phyloP scores from a whole-genome alignment of 2,329 filamentous ascomycete species.

The Clonostachys chloroleuca region DNA sequence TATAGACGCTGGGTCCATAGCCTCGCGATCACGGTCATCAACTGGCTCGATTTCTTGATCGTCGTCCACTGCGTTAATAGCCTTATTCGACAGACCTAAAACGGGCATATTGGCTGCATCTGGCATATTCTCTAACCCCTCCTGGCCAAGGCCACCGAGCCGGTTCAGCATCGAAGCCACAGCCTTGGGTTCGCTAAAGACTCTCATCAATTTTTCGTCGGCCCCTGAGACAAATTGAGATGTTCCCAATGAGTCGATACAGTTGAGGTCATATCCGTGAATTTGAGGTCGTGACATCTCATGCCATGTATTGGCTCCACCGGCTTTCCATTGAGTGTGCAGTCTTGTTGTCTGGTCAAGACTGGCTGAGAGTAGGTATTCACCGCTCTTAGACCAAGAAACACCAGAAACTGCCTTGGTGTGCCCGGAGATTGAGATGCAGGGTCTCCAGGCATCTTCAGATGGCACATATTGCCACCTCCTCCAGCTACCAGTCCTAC shows the following conservation, averaged over 20 bases:
- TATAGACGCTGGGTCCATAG: constrained; percentile 48
- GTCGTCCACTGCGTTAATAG: constrained; percentile 58
- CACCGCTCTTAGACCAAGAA: constrained; percentile 77
- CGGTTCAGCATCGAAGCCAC: constrained; percentile 70
- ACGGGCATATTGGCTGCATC: constrained; percentile 95
- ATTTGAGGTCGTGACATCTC: constrained; percentile 96
- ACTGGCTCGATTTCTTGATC: constrained; percentile 37
- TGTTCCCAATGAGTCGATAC: constrained; percentile 70
- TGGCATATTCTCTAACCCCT: constrained; percentile 50
- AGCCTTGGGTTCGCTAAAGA: constrained; percentile 85
- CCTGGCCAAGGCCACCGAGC: constrained; percentile 56
- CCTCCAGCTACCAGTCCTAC: constrained; percentile 90
- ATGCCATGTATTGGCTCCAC: constrained; percentile 66
- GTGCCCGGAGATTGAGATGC: constrained; percentile 78
- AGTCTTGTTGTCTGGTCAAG: constrained; percentile 90
- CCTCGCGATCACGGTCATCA: constrained; percentile 45
- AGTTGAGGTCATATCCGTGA: constrained; percentile 97
- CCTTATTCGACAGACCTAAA: constrained; percentile 93
- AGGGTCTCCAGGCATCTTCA: constrained; percentile 70
- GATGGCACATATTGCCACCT: constrained; percentile 65
- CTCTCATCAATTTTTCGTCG: constrained; percentile 95
- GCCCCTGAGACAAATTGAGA: constrained; percentile 88
- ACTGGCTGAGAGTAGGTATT: constrained; percentile 84
- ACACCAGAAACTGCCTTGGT: constrained; percentile 76
- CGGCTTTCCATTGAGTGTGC: constrained; percentile 70